Conservation (phyloP, 148 eudicot species). For the Nyssa sinensis region DNA sequence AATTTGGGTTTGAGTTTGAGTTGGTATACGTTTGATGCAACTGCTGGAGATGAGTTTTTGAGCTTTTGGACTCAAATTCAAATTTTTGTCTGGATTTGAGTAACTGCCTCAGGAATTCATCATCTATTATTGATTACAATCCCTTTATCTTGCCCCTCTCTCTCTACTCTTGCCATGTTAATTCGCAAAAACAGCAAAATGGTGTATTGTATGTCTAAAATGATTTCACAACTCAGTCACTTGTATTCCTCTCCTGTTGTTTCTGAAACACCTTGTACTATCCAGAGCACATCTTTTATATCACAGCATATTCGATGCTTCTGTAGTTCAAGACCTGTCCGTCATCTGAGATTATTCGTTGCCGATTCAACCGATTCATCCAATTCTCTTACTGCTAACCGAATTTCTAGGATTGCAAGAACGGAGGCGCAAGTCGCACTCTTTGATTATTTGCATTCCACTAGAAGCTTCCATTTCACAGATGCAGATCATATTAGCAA, state of each 20-base stretch:
- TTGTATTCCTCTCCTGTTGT: no score
- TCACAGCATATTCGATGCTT: conserved; percentile 18
- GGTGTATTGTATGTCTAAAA: conserved; percentile 14
- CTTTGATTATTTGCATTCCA: conserved; percentile 54
- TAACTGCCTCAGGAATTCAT: no score
- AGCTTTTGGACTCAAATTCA: no score
- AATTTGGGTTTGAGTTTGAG: no score
- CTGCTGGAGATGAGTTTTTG: no score
- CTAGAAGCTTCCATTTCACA: conserved; percentile 35
- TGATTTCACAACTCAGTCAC: conserved; percentile 31
- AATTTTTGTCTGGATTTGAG: no score
- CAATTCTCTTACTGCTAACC: conserved; percentile 11
- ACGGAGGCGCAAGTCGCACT: conserved; percentile 47
- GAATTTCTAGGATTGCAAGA: conserved; percentile 32
- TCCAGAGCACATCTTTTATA: background rate
- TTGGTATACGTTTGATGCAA: no score
- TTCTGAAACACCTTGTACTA: conserved; percentile 9
- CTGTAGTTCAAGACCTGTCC: conserved; percentile 10
- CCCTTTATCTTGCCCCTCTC: no score
- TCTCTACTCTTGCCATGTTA: no score
- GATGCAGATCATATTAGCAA: conserved; percentile 59
- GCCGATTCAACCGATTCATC: background rate
- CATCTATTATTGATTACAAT: no score
- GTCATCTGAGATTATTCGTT: background rate
- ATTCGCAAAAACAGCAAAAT: no score